Base-by-base conservation (phyloP, 179 eudicot genomes). In the Sideroxylon spinosum region DNA sequence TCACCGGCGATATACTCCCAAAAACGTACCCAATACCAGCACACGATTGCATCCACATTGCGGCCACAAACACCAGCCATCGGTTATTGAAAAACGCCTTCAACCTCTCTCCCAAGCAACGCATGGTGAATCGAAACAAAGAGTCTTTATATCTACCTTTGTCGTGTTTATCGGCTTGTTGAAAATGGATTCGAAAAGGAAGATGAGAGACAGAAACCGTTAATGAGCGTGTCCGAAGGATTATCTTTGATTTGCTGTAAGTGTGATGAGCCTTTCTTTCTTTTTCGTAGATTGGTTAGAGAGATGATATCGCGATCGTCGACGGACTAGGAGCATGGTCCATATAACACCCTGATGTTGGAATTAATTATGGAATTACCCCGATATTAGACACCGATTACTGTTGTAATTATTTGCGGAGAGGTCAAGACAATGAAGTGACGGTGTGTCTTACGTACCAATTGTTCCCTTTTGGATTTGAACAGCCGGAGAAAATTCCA, bases 11-110 rank as follows among this genome's bases (percentile, higher is more conserved):
- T 59, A 94, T 89, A 72, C 98, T 94, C 74, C 98, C 98, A 81
- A 94, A 94, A 77, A 94, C 37, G 61, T 94, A 94, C 76, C 98
- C 98, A 67, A 94, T 87, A 2, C 98, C 98, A 3, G 91, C 98
- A 80, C 92, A 91, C 2, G 97, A 85, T 82, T 94, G 97, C 66
- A 94, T 84, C 98, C 98, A 94, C 81, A 94, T 94, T 91, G 95
- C 97, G n/a, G 96, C 97, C 7, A 94, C 98, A 78, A 94, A 92
- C 0, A 94, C 98, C 9, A 94, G 81, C 98, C 98, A 94, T 89
- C 98, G 86, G 66, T 88, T 92, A 84, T 80, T 90, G 26, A 92
- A 70, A 68, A 94, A 90, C 16, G 78, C 93, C 44, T 6, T 37
- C 44, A 37, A 37, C 44, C 44, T 37, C 44, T 37, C 44, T 60